Evolutionary conservation across 768 basidiomycete genomes (phyloP).

Genomic region (Pulveroboletus sp.): DNA sequence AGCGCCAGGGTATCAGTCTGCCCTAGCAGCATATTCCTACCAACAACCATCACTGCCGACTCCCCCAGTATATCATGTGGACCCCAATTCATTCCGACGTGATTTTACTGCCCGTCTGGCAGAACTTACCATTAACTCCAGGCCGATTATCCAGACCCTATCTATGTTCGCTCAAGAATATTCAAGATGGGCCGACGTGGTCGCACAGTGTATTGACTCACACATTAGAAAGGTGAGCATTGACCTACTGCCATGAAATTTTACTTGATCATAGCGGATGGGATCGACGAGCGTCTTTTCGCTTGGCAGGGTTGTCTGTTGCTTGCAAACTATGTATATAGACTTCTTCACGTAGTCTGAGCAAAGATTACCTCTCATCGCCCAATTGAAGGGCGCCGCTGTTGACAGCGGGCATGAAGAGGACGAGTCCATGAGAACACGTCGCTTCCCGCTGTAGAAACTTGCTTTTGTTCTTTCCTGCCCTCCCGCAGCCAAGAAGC

Average conservation of each 20-base stretch:
- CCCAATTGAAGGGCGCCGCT: constrained; percentile 31
- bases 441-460: constrained; percentile 20
- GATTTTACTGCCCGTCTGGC: constrained; percentile 71
- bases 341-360: constrained; percentile 39
- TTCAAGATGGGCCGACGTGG: constrained; percentile 69
- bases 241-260: constrained; percentile 16
- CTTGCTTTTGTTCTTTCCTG: constrained; percentile 30
- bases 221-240: constrained; percentile 86
- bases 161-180: constrained; percentile 92
- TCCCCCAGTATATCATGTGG: constrained; percentile 45
- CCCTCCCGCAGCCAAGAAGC: constrained; percentile 33
- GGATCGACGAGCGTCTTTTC: constrained; percentile 22
- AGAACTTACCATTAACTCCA: constrained; percentile 89
- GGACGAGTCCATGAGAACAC: constrained; percentile 36
- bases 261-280: constrained; percentile 26
- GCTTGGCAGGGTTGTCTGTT: constrained; percentile 23
- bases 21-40: constrained; percentile 42
- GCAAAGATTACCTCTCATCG: constrained; percentile 37
- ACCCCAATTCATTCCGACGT: constrained; percentile 70
- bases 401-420: constrained; percentile 29
- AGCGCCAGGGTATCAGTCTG: constrained; percentile 43
- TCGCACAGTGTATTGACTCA: constrained; percentile 75
- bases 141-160: constrained; percentile 87
- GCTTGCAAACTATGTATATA: constrained; percentile 42
- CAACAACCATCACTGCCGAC: constrained; percentile 41